Conservation (phyloP, 345 rosid genomes). For the Salix caprea region DNA sequence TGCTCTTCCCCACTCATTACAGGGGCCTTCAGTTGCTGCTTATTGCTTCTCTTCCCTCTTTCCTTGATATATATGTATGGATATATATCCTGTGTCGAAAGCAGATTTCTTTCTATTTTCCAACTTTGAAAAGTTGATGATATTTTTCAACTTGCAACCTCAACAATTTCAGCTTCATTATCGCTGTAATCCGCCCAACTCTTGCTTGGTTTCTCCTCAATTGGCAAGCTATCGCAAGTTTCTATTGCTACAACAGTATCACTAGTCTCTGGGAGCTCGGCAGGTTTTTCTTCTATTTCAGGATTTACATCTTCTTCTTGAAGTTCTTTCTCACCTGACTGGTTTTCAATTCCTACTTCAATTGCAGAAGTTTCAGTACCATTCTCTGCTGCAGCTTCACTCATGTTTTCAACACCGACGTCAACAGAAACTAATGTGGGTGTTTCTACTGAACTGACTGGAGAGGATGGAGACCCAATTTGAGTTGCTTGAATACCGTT, state of each 20-base stretch:
- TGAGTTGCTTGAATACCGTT: constrained; percentile 28
- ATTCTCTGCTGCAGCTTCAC: constrained; percentile 37
- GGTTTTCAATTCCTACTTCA: constrained; percentile 39
- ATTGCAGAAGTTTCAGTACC: constrained; percentile 28
- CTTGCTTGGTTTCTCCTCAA: constrained; percentile 47
- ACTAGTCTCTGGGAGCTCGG: constrained; percentile 10
- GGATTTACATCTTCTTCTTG: constrained; percentile 22
- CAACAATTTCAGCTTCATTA: constrained; percentile 58
- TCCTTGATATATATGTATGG: not conserved
- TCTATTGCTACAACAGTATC: constrained; percentile 32
- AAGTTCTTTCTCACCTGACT: constrained; percentile 27
- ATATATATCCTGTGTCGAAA: not conserved
- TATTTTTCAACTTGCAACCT: constrained; percentile 50
- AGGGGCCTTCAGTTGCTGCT: not conserved
- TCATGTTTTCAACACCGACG: constrained; percentile 33
- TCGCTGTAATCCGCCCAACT: constrained; percentile 88
- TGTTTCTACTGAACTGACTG: constrained; percentile 38
- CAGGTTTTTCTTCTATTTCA: constrained; percentile 31
- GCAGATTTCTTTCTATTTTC: not conserved
- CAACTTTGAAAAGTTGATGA: constrained; percentile 3
- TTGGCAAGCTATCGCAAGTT: constrained; percentile 24
- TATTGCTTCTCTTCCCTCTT: constrained; percentile 6
- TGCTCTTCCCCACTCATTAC: not conserved
- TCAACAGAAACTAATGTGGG: constrained; percentile 27
- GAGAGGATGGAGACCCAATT: constrained; percentile 44